A percentile compares a stretch with the other conserved stretches of the same genome.
phyloP scores from a whole-genome alignment of 1,139 yeast genomes.

The Sugiyamaella castrensis region DNA sequence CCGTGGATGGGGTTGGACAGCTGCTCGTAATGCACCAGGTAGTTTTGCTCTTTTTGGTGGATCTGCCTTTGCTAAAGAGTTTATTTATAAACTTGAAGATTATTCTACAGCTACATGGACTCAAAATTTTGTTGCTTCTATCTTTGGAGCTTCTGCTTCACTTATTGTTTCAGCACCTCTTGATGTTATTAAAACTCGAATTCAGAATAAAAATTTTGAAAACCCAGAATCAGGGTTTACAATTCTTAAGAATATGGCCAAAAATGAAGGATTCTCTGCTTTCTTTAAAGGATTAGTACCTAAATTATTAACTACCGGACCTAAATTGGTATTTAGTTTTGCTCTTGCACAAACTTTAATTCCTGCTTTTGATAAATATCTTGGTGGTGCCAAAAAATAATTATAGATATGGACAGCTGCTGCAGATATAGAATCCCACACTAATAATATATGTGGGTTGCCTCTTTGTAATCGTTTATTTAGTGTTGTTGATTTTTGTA shows the following conservation, averaged over 20 bases:
- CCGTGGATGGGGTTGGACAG: constrained; percentile 99
- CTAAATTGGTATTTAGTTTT: constrained; percentile 93
- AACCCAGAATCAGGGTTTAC: constrained; percentile 93
- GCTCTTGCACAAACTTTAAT: constrained; percentile 95
- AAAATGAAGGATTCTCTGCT: constrained; percentile 75
- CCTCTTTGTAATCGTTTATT: background rate
- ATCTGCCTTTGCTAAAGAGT: constrained; percentile 97
- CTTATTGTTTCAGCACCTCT: constrained; percentile 96
- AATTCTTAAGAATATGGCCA: constrained; percentile 87
- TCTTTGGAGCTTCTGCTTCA: constrained; percentile 96
- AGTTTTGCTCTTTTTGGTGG: constrained; percentile 97
- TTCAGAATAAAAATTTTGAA: constrained; percentile 93
- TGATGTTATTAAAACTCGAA: constrained; percentile 97
- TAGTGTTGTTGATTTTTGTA: background rate
- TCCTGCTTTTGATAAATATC: constrained; percentile 82
- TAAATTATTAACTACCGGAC: constrained; percentile 94
- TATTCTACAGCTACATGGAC: constrained; percentile 90
- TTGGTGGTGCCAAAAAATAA: constrained; percentile 11
- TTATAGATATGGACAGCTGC: background rate
- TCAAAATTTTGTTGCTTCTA: constrained; percentile 94
- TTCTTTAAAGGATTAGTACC: constrained; percentile 98
- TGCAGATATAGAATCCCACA: background rate
- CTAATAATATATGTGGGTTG: background rate
- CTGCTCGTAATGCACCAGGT: constrained; percentile 99
- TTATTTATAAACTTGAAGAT: constrained; percentile 79